Percentiles rank a stretch among this genome's conserved stretches.
Evolutionary conservation across 2,329 filamentous ascomycete species (phyloP).

Genomic region (Arthrobotrys iridis): DNA sequence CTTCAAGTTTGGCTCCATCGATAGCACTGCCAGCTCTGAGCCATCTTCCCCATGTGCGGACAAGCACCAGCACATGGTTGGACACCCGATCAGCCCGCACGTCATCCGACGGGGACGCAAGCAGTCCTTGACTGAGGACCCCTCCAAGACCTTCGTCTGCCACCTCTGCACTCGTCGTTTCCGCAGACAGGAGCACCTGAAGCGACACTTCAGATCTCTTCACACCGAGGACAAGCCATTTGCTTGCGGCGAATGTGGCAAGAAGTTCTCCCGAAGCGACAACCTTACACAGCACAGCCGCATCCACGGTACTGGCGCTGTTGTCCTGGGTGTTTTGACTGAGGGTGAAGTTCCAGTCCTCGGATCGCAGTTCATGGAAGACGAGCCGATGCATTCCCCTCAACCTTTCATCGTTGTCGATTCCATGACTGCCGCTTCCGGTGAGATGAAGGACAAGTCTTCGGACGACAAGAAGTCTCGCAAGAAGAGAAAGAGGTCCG

Average conservation of each 20-base stretch:
- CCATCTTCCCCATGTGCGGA: conserved; percentile 32
- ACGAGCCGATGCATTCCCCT: conserved; percentile 69
- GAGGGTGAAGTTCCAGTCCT: conserved; percentile 71
- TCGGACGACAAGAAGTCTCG: conserved; percentile 61
- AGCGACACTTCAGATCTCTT: conserved; percentile 97
- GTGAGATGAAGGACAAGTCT: conserved; percentile 62
- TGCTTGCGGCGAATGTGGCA: conserved; percentile 95
- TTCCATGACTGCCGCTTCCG: conserved; percentile 77
- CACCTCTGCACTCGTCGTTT: conserved; percentile 96
- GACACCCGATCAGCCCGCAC: conserved; percentile 62
- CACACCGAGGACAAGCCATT: conserved; percentile 99
- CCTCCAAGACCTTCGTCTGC: conserved; percentile 97
- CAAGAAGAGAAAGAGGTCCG: conserved; percentile 64
- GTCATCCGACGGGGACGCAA: conserved; percentile 94
- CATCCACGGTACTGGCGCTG: conserved; percentile 88
- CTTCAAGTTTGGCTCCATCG: conserved; percentile 52
- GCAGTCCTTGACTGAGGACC: conserved; percentile 96
- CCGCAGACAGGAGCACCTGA: conserved; percentile 96
- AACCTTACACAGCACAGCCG: conserved; percentile 96
- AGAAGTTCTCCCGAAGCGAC: conserved; percentile 98
- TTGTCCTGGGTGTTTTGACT: conserved; percentile 83
- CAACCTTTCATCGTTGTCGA: conserved; percentile 79
- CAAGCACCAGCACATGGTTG: conserved; percentile 28
- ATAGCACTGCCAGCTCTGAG: conserved; percentile 24
- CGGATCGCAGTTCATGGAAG: conserved; percentile 60